Evolutionary conservation across 805 yeast species (phyloP).

Genomic region (Starmerella potacharoeniae): DNA sequence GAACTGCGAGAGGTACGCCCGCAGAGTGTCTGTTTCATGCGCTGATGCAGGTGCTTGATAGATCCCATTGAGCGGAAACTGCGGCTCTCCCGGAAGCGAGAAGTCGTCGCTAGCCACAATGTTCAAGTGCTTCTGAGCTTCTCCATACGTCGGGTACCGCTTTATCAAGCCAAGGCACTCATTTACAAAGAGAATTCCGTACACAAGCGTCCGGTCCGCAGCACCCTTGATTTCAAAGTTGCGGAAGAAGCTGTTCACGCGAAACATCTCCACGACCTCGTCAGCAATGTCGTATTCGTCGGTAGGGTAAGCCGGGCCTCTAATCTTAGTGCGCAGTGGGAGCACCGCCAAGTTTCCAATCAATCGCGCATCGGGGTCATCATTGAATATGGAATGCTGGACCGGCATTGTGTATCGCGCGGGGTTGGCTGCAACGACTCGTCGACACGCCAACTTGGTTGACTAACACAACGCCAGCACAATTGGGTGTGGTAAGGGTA

Average conservation of each 20-base stretch:
- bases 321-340: conserved; percentile 69
- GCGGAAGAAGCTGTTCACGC: conserved; percentile 93
- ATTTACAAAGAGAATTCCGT: conserved; percentile 82
- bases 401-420: conserved; percentile 22
- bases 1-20: conserved; percentile 77
- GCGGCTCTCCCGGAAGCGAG: conserved; percentile 87
- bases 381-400: conserved; percentile 25
- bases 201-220: conserved; percentile 82
- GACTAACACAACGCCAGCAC: neutral
- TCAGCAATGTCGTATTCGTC: conserved; percentile 80
- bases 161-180: conserved; percentile 64
- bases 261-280: conserved; percentile 78
- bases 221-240: conserved; percentile 96
- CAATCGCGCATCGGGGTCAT: conserved; percentile 32
- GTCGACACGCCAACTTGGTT: neutral
- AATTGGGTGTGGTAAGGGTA: too few relatives aligned
- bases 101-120: conserved; percentile 81
- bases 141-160: conserved; percentile 35
- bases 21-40: conserved; percentile 65
- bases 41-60: conserved; percentile 63
- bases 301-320: conserved; percentile 87
- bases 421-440: neutral
- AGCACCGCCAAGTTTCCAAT: conserved; percentile 70
- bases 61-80: conserved; percentile 80
- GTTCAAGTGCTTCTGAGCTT: conserved; percentile 44